A percentile compares a stretch with the other conserved stretches of the same genome.
phyloP scores from a whole-genome alignment of 352 stramenopile species.

The Phytophthora quininea region DNA sequence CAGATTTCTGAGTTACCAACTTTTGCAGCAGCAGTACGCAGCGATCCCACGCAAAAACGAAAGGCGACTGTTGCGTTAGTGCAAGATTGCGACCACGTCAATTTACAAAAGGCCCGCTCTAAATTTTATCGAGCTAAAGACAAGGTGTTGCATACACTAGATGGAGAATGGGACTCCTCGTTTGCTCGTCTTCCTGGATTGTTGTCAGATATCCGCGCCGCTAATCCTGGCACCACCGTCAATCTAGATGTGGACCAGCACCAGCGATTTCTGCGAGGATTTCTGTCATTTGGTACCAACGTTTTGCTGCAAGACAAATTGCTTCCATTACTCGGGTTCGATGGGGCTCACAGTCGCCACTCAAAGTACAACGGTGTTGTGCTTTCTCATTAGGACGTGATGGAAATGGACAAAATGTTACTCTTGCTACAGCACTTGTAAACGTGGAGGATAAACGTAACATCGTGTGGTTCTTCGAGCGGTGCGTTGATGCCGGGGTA shows the following conservation, averaged over 20 bases:
- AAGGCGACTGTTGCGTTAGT: not conserved
- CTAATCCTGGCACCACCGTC: not conserved
- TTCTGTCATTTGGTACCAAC: too few relatives aligned
- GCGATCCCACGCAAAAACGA: not conserved
- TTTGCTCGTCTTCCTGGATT: not conserved
- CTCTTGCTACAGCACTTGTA: not conserved
- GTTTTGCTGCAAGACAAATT: too few relatives aligned
- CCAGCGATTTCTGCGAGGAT: too few relatives aligned
- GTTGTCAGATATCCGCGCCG: not conserved
- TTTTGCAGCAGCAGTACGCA: not conserved
- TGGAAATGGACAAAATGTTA: not conserved
- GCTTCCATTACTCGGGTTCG: too few relatives aligned
- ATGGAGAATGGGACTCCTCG: not conserved
- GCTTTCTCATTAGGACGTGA: too few relatives aligned
- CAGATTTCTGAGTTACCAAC: not conserved
- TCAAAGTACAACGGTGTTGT: too few relatives aligned
- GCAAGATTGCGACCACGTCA: not conserved
- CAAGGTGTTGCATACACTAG: not conserved
- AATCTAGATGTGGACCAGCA: not conserved
- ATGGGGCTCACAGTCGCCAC: too few relatives aligned
- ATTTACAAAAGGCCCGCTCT: not conserved
- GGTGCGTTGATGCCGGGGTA: not conserved
- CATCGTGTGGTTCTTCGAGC: not conserved
- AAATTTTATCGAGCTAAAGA: not conserved
- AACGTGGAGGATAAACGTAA: not conserved